Conservation (phyloP, 306 rosid species). For the Vicia villosa region DNA sequence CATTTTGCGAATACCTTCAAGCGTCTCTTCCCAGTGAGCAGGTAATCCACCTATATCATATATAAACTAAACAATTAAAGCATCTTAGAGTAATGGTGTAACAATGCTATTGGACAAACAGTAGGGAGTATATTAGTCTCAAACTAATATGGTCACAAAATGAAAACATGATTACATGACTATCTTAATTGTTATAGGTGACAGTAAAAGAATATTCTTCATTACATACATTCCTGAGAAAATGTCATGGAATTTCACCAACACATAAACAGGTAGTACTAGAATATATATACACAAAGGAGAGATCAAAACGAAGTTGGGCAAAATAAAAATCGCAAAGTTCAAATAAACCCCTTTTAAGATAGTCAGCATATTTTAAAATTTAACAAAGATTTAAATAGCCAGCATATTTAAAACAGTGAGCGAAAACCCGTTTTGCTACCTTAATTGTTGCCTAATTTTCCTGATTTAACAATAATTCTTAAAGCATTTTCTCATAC, state of each 20-base stretch:
- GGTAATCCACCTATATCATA: slow-evolving; percentile 65
- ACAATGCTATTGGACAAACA: background rate
- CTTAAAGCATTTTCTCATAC: slow-evolving; percentile 8
- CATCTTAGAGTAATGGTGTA: background rate
- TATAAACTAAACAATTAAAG: slow-evolving; percentile 24
- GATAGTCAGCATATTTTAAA: background rate
- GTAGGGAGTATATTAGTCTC: slow-evolving; percentile 13
- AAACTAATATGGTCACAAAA: slow-evolving; percentile 14
- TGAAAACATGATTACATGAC: background rate
- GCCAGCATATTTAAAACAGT: background rate
- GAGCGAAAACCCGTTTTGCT: slow-evolving; percentile 2
- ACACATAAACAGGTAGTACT: background rate
- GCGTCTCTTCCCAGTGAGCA: slow-evolving; percentile 70
- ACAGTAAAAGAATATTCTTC: slow-evolving; percentile 1
- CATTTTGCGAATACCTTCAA: slow-evolving; percentile 82
- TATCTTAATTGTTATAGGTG: background rate
- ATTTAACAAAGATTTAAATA: slow-evolving; percentile 7
- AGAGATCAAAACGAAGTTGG: background rate
- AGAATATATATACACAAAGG: slow-evolving; percentile 8
- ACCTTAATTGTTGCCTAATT: slow-evolving; percentile 10
- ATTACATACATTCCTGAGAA: slow-evolving; percentile 7
- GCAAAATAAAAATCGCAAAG: slow-evolving; percentile 18
- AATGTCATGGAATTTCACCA: background rate
- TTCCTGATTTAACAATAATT: slow-evolving; percentile 21
- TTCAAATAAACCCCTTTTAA: slow-evolving; percentile 6